Evolutionary conservation across 2,329 filamentous ascomycete genomes (phyloP), one percentile per base, ranked within the genome.

Genomic region (Nemania diffusa): DNA sequence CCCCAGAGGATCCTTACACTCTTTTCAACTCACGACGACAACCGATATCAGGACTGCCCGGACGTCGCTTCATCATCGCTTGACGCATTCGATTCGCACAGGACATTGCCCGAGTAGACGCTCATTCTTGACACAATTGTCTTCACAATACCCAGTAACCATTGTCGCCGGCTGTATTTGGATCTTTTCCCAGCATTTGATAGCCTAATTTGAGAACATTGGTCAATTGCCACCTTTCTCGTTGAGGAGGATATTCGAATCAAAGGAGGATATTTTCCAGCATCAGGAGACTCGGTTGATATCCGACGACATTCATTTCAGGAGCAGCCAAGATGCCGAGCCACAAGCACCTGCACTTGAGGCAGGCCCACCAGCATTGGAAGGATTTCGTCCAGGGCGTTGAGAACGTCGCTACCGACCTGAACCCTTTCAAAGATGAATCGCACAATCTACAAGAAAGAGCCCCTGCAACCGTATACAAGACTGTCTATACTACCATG

Each of bases 401-500:
- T 27, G 71, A 77, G 55, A 74, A 73, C n/a, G 71, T 76, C 52
- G 75, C 73, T 34, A 72, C 73, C 26, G 72, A 76, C 24, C 34
- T 73, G 22, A 75, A 74, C 56, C 72, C 72, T n/a, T 73, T 74
- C 52, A 64, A 65, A 55, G 69, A 73, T 64, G 69, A 70, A 3
- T 22, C 63, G 3, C 56, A 64, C 8, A 68, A 64, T 15, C 5
- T 73, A 8, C 60, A 72, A 52, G 72, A 55, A n/a, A 74, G 64
- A 55, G 66, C 68, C 3, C 73, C 73, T 27, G 70, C 73, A 13
- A 80, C 78, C 20, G 74, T 81, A 48, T 72, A 79, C 37, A 73
- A 73, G 15, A 82, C 80, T 20, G 77, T 84, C 22, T 84, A 81
- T 71, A 78, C 79, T 57, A 84, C 83, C 42, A 67, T 82, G 74